phyloP scores from a whole-genome alignment of 2,329 filamentous ascomycete species.

The Pseudocercospora fuligena region DNA sequence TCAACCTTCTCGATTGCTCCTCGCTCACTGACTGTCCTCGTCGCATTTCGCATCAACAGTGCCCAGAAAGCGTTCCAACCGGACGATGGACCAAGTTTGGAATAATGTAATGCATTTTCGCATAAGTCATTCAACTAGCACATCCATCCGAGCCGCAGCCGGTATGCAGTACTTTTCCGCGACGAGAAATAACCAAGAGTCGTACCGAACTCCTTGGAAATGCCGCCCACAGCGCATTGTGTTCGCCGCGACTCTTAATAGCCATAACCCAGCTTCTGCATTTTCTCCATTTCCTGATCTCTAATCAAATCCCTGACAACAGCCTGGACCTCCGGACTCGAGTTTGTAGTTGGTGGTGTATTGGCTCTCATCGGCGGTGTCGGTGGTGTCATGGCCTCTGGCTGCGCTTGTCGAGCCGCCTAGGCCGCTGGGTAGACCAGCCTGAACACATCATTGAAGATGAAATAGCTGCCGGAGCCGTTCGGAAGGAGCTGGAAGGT shows the following conservation, averaged over 20 bases:
- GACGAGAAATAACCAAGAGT: background rate
- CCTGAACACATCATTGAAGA: slow-evolving; percentile 95
- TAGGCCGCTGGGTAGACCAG: slow-evolving; percentile 67
- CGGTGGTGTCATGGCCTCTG: background rate
- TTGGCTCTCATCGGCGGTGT: background rate
- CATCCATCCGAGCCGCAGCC: slow-evolving; percentile 1
- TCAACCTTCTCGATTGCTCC: no score
- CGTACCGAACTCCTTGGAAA: background rate
- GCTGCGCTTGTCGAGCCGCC: background rate
- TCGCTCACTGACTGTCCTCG: no score
- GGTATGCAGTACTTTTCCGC: background rate
- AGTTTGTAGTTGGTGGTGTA: background rate
- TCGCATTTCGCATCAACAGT: no score
- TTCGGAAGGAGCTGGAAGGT: slow-evolving; percentile 82
- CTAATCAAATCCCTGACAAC: background rate
- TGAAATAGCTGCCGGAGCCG: slow-evolving; percentile 71
- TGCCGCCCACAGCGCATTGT: background rate
- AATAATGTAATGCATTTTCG: background rate
- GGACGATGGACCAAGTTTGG: background rate
- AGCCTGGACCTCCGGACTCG: background rate
- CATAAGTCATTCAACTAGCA: slow-evolving; percentile 7
- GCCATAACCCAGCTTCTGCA: background rate
- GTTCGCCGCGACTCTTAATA: background rate
- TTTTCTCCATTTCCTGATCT: background rate
- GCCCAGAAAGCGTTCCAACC: no score